Conservation (phyloP, 2,329 filamentous ascomycete genomes). For the Aspergillus phoenicis region DNA sequence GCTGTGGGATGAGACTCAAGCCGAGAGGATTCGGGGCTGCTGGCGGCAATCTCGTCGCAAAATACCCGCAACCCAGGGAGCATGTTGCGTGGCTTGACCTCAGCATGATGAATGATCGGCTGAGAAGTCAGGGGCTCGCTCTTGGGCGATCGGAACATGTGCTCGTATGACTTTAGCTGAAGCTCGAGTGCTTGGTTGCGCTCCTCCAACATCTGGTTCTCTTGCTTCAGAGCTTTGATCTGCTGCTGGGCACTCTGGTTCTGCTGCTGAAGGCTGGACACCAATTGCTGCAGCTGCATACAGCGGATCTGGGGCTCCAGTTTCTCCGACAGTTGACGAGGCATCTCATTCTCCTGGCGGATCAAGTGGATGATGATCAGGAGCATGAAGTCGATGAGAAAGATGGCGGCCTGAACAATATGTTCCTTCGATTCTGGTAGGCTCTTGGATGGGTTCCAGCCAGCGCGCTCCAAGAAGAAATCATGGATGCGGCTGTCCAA, state of each 20-base stretch:
- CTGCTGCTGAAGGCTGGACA: constrained; percentile 40
- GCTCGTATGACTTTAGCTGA: constrained; percentile 43
- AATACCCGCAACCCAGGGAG: constrained; percentile 41
- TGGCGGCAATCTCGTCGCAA: constrained; percentile 37
- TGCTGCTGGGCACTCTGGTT: constrained; percentile 39
- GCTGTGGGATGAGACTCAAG: constrained; percentile 28
- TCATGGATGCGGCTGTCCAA: constrained; percentile 42
- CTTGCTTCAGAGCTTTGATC: constrained; percentile 37
- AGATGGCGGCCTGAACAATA: constrained; percentile 43
- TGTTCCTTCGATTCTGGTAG: constrained; percentile 46
- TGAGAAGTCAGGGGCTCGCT: constrained; percentile 32
- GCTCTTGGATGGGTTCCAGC: constrained; percentile 45
- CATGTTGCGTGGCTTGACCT: constrained; percentile 36
- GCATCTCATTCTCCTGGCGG: constrained; percentile 38
- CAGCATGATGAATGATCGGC: constrained; percentile 29
- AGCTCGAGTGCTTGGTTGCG: constrained; percentile 41
- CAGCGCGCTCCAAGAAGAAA: constrained; percentile 42
- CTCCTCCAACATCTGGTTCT: constrained; percentile 39
- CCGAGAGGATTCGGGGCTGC: constrained; percentile 27
- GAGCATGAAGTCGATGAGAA: constrained; percentile 44
- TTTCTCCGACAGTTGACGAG: constrained; percentile 40
- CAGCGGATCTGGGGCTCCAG: constrained; percentile 42
- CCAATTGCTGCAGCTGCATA: constrained; percentile 43
- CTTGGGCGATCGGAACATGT: constrained; percentile 43
- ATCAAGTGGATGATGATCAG: constrained; percentile 40